Conservation (phyloP, 2,329 filamentous ascomycete genomes). For the Bipolaris victoriae region DNA sequence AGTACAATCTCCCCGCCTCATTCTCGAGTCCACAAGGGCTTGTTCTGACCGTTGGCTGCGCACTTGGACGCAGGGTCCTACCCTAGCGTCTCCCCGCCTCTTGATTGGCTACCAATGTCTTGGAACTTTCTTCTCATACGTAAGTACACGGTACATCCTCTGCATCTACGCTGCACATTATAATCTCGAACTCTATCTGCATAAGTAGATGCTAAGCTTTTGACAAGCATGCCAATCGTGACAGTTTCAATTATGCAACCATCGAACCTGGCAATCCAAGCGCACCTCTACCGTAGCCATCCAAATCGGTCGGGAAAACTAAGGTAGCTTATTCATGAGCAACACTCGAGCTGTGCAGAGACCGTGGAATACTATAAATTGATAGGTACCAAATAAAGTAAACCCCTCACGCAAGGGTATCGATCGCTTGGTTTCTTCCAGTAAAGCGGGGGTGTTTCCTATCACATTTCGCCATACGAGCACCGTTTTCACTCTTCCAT, state of each 20-base stretch:
- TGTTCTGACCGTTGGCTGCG: slow-evolving; percentile 10
- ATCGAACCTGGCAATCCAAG: too few relatives aligned
- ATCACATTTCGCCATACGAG: background rate
- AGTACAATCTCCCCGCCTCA: slow-evolving; percentile 7
- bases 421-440: background rate
- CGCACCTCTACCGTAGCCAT: too few relatives aligned
- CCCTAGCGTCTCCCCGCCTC: slow-evolving; percentile 5
- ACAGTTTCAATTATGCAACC: too few relatives aligned
- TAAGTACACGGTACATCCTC: background rate
- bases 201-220: background rate
- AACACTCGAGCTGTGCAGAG: background rate
- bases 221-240: background rate
- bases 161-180: background rate
- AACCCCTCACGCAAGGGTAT: background rate
- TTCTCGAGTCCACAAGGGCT: background rate
- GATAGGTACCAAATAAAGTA: background rate
- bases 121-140: background rate
- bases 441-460: background rate
- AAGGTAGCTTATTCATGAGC: too few relatives aligned
- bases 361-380: background rate
- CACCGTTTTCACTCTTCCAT: background rate
- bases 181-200: background rate
- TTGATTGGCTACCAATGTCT: slow-evolving; percentile 12
- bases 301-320: too few relatives aligned
- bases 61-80: slow-evolving; percentile 16